A percentile compares a stretch with the other conserved stretches of the same genome.
Evolutionary conservation across 441 rosid species (phyloP).

Genomic region (Eruca vesicaria): DNA sequence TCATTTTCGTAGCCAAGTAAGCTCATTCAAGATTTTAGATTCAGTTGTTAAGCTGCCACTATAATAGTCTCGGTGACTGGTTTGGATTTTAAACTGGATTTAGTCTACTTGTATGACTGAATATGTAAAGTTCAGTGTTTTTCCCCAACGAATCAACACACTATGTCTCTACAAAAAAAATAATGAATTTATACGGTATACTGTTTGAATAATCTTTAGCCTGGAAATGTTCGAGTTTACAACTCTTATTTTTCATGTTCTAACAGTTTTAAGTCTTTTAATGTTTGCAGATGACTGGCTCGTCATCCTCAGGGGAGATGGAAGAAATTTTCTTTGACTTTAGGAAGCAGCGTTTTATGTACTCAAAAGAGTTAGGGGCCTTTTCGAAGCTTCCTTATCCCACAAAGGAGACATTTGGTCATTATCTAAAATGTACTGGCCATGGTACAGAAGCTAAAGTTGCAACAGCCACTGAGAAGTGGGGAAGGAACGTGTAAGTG

Average conservation of each 20-base stretch:
- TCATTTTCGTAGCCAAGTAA: slow-evolving; percentile 70
- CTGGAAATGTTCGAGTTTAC: background rate
- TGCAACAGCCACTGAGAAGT: slow-evolving; percentile 77
- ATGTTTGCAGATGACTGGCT: slow-evolving; percentile 51
- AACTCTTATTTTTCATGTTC: slow-evolving; percentile 2
- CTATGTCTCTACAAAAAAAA: background rate
- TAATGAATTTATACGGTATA: background rate
- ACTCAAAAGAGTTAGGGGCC: slow-evolving; percentile 61
- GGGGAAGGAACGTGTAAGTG: slow-evolving; percentile 99
- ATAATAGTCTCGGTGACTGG: background rate
- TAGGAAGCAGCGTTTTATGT: slow-evolving; percentile 89
- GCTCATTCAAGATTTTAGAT: slow-evolving; percentile 8
- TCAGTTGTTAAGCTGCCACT: background rate
- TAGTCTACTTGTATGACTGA: background rate
- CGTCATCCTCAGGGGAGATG: slow-evolving; percentile 47
- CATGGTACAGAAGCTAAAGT: slow-evolving; percentile 92
- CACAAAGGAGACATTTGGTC: slow-evolving; percentile 87
- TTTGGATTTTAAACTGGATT: background rate
- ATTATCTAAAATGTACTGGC: slow-evolving; percentile 79
- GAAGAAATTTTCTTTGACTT: slow-evolving; percentile 95
- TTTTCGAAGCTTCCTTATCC: slow-evolving; percentile 96
- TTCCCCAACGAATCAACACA: background rate
- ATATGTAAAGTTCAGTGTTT: background rate
- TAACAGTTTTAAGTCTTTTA: background rate
- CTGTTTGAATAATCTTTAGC: background rate